These are phyloP conservation scores for Backusella morwellensis DNA, from an alignment of 192 early-diverging fungal genomes.

Conservation along the genomic window DNA sequence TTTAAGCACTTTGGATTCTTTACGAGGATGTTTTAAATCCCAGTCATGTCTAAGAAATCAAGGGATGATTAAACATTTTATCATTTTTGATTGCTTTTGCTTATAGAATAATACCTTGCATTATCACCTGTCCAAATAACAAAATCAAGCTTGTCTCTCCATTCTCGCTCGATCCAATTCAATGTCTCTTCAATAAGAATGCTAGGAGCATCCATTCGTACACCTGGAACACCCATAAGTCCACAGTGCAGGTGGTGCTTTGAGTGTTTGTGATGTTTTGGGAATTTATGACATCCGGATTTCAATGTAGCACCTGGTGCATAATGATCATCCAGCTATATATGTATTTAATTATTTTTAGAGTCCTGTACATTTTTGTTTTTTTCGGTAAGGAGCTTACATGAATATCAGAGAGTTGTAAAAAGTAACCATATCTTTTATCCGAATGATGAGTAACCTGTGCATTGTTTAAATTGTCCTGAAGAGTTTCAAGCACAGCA, in stretches of 20 bases:
- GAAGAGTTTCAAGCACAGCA: neutral
- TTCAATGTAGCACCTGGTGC: conserved; percentile 47
- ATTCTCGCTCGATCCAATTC: conserved; percentile 49
- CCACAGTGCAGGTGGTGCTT: conserved; percentile 40
- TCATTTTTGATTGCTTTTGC: neutral
- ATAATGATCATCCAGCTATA: conserved; percentile 54
- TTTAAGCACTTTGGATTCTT: conserved; percentile 52
- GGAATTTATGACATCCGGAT: conserved; percentile 56
- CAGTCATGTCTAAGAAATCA: conserved; percentile 48
- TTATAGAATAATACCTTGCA: conserved; percentile 41
- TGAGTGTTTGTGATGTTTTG: neutral
- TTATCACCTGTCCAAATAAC: conserved; percentile 76
- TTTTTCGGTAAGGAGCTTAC: neutral
- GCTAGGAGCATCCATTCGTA: conserved; percentile 62
- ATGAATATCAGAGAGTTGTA: conserved; percentile 74
- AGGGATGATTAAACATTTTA: neutral
- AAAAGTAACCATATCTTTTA: conserved; percentile 47
- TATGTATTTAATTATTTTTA: neutral
- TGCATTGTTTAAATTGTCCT: neutral
- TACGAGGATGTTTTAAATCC: conserved; percentile 45
- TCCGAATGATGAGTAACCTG: neutral
- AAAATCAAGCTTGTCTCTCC: conserved; percentile 60
- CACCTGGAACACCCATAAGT: conserved; percentile 48
- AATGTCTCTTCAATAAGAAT: conserved; percentile 59
- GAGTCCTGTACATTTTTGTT: neutral